Base-by-base conservation (phyloP, 2,329 filamentous ascomycete species). In the Albifimbria verrucaria region DNA sequence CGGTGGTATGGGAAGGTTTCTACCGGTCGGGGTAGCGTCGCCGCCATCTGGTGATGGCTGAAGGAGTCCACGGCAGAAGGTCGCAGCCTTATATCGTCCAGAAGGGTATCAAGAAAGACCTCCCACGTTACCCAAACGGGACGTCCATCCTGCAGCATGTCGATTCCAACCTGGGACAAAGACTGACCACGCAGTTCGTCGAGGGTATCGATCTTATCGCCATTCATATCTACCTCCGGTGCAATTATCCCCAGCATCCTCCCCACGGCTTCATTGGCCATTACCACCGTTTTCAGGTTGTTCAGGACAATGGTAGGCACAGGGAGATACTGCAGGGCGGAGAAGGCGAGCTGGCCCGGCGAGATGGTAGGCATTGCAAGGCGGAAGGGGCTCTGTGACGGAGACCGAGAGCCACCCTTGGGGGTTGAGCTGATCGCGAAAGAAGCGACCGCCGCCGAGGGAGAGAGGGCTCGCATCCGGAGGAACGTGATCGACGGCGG, bases 211-310 rank as follows among this genome's bases (percentile, higher is more conserved):
- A 72, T 66, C 5, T 67, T 63, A 15, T 39, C 18, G 46, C 75
- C 73, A 18, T 76, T 73, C 17, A 70, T 69, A 23, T 69, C 70
- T 4, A 71, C 60, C 24, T 68, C 65, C 17, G 76, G 73, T 3
- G 64, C 57, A 23, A 82, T 74, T 48, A 89, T 74, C 4, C 83
- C 86, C 21, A 92, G 71, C 61, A 92, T 71, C 51, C 83, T 78
- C 1, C 84, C 87, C 81, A 91, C 87, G 20, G 89, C 85, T 59
- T 91, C 86, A 61, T 92, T 92, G 26, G 87, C 88, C 41, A 92
- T 69, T 1, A 89, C 78, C 3, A 92, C 80, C 0, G 85, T 88
- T 68, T 91, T 92, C 25, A 81, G 63, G 32, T 78, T 82, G 49
- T 86, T 86, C 32, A 92, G 72, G 1, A 92, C 83, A 32, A 92